phyloP scores from a whole-genome alignment of 306 rosid species.

The Corylus avellana region DNA sequence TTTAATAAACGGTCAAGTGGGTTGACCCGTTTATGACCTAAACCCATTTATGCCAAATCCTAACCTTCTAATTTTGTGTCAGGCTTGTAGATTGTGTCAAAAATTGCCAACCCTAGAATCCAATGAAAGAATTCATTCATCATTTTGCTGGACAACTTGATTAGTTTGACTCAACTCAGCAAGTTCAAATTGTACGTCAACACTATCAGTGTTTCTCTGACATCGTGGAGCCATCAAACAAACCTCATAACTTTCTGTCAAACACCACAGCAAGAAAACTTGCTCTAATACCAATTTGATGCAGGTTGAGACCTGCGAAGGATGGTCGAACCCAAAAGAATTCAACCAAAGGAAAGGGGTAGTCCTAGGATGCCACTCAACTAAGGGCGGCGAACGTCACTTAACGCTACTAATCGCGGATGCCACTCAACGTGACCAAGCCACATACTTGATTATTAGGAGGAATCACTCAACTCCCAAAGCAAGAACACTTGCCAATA shows the following conservation, averaged over 20 bases:
- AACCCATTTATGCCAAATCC: no score
- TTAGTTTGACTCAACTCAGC: background rate
- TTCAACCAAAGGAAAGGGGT: no score
- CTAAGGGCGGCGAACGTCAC: background rate
- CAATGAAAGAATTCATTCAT: background rate
- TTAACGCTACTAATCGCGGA: background rate
- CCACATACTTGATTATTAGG: background rate
- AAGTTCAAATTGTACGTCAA: background rate
- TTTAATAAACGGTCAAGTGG: no score
- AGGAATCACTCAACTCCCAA: background rate
- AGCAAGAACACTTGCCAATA: no score
- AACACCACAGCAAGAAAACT: background rate
- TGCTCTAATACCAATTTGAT: background rate
- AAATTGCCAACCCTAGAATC: background rate
- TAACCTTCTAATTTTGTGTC: no score
- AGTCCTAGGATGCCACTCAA: background rate
- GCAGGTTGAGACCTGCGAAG: background rate
- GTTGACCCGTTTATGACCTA: no score
- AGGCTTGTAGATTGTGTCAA: no score
- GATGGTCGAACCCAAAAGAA: background rate
- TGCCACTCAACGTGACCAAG: background rate
- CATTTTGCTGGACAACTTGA: background rate
- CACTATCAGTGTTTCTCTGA: background rate
- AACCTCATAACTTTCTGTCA: no score
- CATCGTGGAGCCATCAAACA: background rate